Evolutionary conservation across 2,329 filamentous ascomycete species (phyloP), one percentile per base, ranked within the genome.

Genomic region (Tympanopsis confertula): DNA sequence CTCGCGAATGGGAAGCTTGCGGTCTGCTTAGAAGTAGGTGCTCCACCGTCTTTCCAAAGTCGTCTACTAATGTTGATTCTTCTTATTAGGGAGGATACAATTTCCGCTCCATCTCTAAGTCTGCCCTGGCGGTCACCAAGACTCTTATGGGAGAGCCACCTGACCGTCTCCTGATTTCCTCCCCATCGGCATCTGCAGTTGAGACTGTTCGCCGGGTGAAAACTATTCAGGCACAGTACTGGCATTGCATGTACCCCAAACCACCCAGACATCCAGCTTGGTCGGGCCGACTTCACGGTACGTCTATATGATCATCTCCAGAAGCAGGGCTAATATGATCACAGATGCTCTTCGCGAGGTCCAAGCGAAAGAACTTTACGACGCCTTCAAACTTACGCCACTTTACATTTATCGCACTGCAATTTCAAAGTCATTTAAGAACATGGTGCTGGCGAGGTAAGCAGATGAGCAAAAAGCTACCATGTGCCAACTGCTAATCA

Each of bases 101-200:
- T 50, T 74, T 98, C 18, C 68, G 78, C 35, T 91, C 91, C 1
- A 98, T 98, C 41, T 94, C 91, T 0, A 79, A 84, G 40, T 96
- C 91, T 4, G 88, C 91, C 1, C 70, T 95, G 4, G 86, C 89
- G 3, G 91, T 98, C 1, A 91, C 86, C 1, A 78, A 79, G 42
- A 95, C 89, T 1, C 68, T 98, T 33, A 96, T 98, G 87, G 87
- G 91, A 17, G 88, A 98, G 51, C 86, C 89, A 10, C 91, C 91
- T 3, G 71, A 73, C 30, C 63, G 68, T 48, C 70, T 80, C 56
- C 55, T 60, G 13, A 56, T 79, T 2, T 66, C 73, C 5, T 67
- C 66, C 40, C 64, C 79, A 44, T 74, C 69, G 53, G 69, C 64
- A 47, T 69, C 74, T 15, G 76, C 75, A 1, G 65, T 66, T 0